Base-by-base conservation (phyloP, 2,329 filamentous ascomycete species). In the Fonsecaea pedrosoi region DNA sequence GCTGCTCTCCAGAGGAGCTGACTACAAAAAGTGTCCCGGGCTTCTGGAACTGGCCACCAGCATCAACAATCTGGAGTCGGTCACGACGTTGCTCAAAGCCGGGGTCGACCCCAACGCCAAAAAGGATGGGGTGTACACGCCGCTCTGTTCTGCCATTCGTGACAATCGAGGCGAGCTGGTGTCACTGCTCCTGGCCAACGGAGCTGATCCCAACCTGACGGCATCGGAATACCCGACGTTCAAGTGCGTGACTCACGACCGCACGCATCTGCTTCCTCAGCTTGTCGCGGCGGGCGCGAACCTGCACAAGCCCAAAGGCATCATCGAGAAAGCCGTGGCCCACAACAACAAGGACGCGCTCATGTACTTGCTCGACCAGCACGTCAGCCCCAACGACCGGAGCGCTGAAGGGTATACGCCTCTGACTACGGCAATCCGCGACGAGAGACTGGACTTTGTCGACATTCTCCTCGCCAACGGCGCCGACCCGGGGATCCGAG, bases 221-320 rank as follows among this genome's bases (percentile, higher is more conserved):
- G 87, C 87, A 0, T 83, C 85, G 54, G 88, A 90, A 73, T 90
- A 88, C 72, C 89, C 89, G 0, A 81, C 84, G 4, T 90, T 88
- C 82, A 90, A 90, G 75, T 90, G 88, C 68, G 83, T 91, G 30
- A 90, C 88, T 0, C 88, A 90, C 74, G 83, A 87, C 74, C 83
- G 88, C 30, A 78, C 85, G 0, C 86, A 90, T 18, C 85, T 86
- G 73, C 80, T 91, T 0, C 85, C 87, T 0, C 78, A 83, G 5
- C 80, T 91, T 0, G 79, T 89, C 0, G 82, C 84, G 6, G 87
- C 88, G 0, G 89, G 89, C 0, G 87, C 81, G 10, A 83, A 90
- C 69, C 80, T 89, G 0, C 77, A 82, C 71, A 82, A 78, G 2
- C 88, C 88, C 4, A 88, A 86, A 73, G 88, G 88, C 10, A 90